Evolutionary conservation across 1,139 yeast genomes (phyloP), one percentile per base, ranked within the genome.

Genomic region (Taphrina pruni): DNA sequence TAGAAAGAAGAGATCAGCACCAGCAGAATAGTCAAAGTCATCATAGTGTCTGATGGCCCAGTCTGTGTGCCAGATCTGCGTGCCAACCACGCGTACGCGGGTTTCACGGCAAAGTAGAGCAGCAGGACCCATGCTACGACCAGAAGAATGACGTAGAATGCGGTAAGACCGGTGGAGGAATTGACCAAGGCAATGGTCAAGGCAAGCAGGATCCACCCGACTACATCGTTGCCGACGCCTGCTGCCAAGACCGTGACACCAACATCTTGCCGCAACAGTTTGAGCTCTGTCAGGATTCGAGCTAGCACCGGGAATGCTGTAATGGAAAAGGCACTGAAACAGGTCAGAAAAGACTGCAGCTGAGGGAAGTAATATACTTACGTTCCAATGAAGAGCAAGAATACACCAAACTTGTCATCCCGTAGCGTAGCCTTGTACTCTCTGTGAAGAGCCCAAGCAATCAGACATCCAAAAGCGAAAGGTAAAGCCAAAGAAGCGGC

Each of bases 281-380:
- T 83, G 72, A 89, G 80, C 75, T 88, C 94, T 3, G 91, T 87
- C 72, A 89, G 79, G 54, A 89, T 89, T 76, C 95, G 85, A 0
- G 90, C 93, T 73, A 89, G 80, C 7, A 89, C 96, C 0, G 96
- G 96, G 78, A 89, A 87, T 0, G 95, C 96, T 0, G 96, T 89
- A 73, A 89, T 88, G 72, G 93, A 86, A 81, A 88, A 83, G 1
- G 96, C 93, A 21, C 88, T 91, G 3, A 12, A 32, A 92, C 65
- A 88, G 86, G 73, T 88, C 89, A 17, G 88, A 88, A 87, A 87
- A 86, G 73, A 84, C 88, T 11, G 11, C 43, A 39, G 14, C 43
- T 9, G 2, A 6, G 43, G 79, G 55, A 86, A 81, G 8, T 73
- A 73, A 1, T 76, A 75, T 17, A 39, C 51, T 4, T 41, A 41